Base-by-base conservation (phyloP, 371 early-diverging fungal genomes). In the Mortierella sp. region DNA sequence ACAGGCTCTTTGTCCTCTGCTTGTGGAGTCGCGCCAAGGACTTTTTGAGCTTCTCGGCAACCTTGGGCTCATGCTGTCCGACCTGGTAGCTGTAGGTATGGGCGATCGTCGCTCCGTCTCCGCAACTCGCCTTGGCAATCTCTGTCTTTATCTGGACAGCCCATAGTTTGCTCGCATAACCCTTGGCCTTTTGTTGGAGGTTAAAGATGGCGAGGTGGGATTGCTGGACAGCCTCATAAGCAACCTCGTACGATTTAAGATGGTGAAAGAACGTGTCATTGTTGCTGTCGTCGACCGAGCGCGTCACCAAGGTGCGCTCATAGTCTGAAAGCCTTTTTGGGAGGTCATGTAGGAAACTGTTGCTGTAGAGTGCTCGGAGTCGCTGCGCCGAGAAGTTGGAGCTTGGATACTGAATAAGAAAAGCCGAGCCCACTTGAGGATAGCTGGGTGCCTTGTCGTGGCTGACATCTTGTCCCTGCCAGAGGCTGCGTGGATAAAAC, bases 121-220 rank as follows among this genome's bases (percentile, higher is more conserved):
- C 84, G 48, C 89, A 88, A 45, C 65, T 78, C 0, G 88, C 85
- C 13, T 84, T 81, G 14, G 80, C 80, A 19, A 88, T 84, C 47
- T 75, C 82, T 3, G 82, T 77, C 26, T 80, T 84, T 10, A 86
- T 81, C 48, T 87, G 81, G 11, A 87, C 84, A 19, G 80, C 76
- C 89, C 88, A 89, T 1, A 89, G 72, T 21, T 79, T 89, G 72
- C 84, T 82, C 0, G 87, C 89, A 48, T 86, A 86, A 4, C 83
- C 83, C 28, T 82, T 82, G 34, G 87, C 87, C 72, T 82, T 80
- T 78, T 82, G 82, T 34, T 82, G 82, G 31, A 82, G 76, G 47
- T 74, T 74, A 55, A 78, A 82, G 57, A 78, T 68, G 9, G 80
- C 76, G 13, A 82, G 72, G 34, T 58, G 80, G 34, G 78, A 57